phyloP scores from a whole-genome alignment of 768 basidiomycete species.

The Cystofilobasidium capitatum region DNA sequence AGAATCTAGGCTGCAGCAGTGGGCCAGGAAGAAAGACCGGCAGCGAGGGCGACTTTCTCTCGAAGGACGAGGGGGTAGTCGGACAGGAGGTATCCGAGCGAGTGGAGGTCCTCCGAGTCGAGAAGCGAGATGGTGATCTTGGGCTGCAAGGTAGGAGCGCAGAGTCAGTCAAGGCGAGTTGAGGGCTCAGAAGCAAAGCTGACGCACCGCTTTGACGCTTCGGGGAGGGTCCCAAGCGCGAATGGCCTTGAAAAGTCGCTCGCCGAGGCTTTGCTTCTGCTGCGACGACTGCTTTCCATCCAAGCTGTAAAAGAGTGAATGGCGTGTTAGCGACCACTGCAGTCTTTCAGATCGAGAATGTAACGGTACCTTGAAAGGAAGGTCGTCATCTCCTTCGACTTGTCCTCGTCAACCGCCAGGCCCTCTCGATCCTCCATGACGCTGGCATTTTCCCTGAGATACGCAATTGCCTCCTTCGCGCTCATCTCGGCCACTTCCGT shows the following conservation, averaged over 20 bases:
- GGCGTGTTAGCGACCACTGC: not conserved
- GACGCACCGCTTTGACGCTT: slow-evolving; percentile 13
- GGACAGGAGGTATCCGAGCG: slow-evolving; percentile 77
- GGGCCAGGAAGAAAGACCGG: not conserved
- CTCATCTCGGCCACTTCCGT: not conserved
- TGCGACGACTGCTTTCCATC: not conserved
- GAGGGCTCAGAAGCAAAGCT: not conserved
- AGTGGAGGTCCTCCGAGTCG: slow-evolving; percentile 73
- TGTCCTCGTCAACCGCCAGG: not conserved
- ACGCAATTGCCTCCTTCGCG: slow-evolving; percentile 2
- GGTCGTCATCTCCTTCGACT: slow-evolving; percentile 4
- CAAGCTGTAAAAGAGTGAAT: not conserved
- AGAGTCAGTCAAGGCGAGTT: slow-evolving; percentile 31
- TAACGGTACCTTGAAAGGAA: slow-evolving; percentile 9
- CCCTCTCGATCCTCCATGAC: not conserved
- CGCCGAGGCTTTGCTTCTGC: slow-evolving; percentile 21
- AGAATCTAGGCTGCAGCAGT: no score
- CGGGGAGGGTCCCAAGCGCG: slow-evolving; percentile 11
- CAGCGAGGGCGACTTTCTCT: slow-evolving; percentile 49
- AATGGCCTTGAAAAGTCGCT: slow-evolving; percentile 14
- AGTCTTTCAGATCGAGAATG: not conserved
- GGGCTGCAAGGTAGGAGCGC: slow-evolving; percentile 44
- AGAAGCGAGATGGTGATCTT: slow-evolving; percentile 74
- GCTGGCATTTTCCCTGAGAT: slow-evolving; percentile 4
- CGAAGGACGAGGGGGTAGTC: slow-evolving; percentile 72